Conservation (phyloP, 2,329 filamentous ascomycete species). For the Phaeosphaeria sp. region DNA sequence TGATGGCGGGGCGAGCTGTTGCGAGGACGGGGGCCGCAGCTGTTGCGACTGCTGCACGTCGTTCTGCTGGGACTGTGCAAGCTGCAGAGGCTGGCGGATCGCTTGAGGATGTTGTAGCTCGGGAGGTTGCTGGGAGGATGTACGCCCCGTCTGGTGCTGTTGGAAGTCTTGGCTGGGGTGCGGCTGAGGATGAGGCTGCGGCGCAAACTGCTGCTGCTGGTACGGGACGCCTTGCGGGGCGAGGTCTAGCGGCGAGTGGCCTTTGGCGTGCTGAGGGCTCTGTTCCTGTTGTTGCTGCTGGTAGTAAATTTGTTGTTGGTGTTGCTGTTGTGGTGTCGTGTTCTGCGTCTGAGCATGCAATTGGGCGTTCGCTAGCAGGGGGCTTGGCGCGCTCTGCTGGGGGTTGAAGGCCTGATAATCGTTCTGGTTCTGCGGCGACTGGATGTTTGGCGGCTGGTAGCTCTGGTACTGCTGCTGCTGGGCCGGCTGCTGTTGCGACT, state of each 20-base stretch:
- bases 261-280: slow-evolving; percentile 29
- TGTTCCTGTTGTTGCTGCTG: slow-evolving; percentile 39
- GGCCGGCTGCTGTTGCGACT: slow-evolving; percentile 31
- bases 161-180: slow-evolving; percentile 41
- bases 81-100: slow-evolving; percentile 37
- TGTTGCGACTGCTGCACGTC: slow-evolving; percentile 40
- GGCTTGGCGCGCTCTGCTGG: slow-evolving; percentile 38
- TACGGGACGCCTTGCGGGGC: slow-evolving; percentile 34
- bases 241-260: slow-evolving; percentile 34
- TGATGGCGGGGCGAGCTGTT: slow-evolving; percentile 44
- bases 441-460: slow-evolving; percentile 37
- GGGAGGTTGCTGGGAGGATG: slow-evolving; percentile 38
- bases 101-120: slow-evolving; percentile 44
- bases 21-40: slow-evolving; percentile 43
- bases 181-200: slow-evolving; percentile 37
- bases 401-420: slow-evolving; percentile 45
- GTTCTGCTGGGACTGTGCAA: slow-evolving; percentile 33
- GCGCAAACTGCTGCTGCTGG: slow-evolving; percentile 34
- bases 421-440: slow-evolving; percentile 28
- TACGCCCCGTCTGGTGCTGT: slow-evolving; percentile 32
- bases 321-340: slow-evolving; percentile 33
- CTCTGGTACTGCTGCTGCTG: slow-evolving; percentile 38
- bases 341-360: slow-evolving; percentile 38
- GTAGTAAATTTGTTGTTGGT: slow-evolving; percentile 41
- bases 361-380: slow-evolving; percentile 36